These are phyloP conservation scores for Cnidoscolus chayamansa DNA, from an alignment of 441 rosid species.

Conservation along the genomic window DNA sequence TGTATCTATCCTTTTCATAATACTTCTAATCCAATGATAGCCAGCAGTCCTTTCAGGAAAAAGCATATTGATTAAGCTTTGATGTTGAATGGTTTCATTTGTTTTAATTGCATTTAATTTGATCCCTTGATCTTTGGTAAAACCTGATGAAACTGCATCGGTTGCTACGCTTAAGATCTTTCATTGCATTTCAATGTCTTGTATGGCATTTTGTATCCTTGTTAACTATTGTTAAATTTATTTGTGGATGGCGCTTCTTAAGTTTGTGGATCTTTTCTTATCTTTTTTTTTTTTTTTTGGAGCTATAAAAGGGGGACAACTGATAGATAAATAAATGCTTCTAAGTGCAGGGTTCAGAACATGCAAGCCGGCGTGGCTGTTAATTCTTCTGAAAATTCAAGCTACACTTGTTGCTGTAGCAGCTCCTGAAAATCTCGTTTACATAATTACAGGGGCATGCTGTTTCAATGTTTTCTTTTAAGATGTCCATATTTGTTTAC, in stretches of 20 bases:
- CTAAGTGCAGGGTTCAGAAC: slow-evolving; percentile 71
- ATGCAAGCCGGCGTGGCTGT: slow-evolving; percentile 97
- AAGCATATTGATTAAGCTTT: slow-evolving; percentile 83
- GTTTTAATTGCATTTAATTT: background rate
- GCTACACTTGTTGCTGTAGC: slow-evolving; percentile 94
- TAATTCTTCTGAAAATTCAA: slow-evolving; percentile 89
- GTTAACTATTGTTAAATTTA: slow-evolving; percentile 11
- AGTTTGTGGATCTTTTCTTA: background rate
- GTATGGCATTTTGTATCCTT: slow-evolving; percentile 19
- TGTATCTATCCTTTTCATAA: slow-evolving; percentile 99
- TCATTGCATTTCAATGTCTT: slow-evolving; percentile 14
- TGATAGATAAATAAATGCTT: slow-evolving; percentile 20
- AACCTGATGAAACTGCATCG: slow-evolving; percentile 13
- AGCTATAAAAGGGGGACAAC: slow-evolving; percentile 1
- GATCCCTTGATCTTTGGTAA: slow-evolving; percentile 5
- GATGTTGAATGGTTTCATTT: background rate
- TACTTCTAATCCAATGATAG: slow-evolving; percentile 93
- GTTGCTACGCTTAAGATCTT: background rate
- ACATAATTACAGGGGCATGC: slow-evolving; percentile 83
- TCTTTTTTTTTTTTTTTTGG: background rate
- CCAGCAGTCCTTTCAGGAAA: slow-evolving; percentile 93
- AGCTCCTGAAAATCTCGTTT: slow-evolving; percentile 96
- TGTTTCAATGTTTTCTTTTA: slow-evolving; percentile 13
- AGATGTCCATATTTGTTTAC: slow-evolving; percentile 9
- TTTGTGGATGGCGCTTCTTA: background rate